phyloP scores from a whole-genome alignment of 257 asterid genomes.

The Capsicum chinense region DNA sequence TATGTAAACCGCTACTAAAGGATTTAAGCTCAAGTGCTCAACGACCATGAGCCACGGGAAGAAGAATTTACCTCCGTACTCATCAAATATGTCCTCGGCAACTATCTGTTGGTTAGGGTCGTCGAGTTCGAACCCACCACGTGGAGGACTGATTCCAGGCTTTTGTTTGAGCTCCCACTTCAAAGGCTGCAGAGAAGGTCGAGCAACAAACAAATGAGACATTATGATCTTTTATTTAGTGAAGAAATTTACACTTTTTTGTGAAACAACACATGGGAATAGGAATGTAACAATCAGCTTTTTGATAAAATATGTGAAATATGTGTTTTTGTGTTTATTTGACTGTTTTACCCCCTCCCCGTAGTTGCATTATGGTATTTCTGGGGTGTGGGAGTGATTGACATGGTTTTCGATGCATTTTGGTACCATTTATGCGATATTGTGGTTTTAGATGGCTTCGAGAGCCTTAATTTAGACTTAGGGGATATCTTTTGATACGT shows the following conservation, averaged over 20 bases:
- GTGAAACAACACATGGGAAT: neutral
- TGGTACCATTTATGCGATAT: too few species aligned
- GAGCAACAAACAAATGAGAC: neutral
- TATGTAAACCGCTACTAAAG: neutral
- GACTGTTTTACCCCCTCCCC: too few species aligned
- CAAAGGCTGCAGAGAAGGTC: slow-evolving; percentile 45
- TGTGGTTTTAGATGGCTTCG: too few species aligned
- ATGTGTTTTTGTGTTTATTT: too few species aligned
- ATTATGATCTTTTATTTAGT: slow-evolving; percentile 5
- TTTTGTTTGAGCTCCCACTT: slow-evolving; percentile 96
- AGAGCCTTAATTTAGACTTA: too few species aligned
- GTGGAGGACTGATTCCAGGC: slow-evolving; percentile 96
- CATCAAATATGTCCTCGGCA: slow-evolving; percentile 96
- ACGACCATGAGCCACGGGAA: neutral
- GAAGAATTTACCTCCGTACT: slow-evolving; percentile 78
- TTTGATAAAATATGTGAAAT: too few species aligned
- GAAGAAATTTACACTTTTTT: neutral
- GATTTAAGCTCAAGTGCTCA: neutral
- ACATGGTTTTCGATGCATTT: too few species aligned
- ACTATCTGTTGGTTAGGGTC: slow-evolving; percentile 99
- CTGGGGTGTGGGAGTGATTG: too few species aligned
- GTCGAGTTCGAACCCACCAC: slow-evolving; percentile 78
- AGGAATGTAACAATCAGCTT: neutral
- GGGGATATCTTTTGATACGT: too few species aligned
- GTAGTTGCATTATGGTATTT: too few species aligned